phyloP scores from a whole-genome alignment of 2,329 filamentous ascomycete species.

The Thielaviopsis ethacetica region DNA sequence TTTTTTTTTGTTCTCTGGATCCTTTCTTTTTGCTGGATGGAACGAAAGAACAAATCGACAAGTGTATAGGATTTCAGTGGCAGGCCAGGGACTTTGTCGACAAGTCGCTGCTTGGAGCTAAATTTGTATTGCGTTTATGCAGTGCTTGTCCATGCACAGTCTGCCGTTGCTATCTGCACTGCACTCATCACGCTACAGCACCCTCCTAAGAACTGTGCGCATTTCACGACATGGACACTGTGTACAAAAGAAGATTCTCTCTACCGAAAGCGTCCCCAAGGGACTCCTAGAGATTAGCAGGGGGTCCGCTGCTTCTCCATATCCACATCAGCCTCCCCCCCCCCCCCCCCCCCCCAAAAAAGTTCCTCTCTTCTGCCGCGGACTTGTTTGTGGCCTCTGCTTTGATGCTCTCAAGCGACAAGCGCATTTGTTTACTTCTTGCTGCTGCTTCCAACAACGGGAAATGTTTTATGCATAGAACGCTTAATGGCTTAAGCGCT shows the following conservation, averaged over 20 bases:
- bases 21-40: too few relatives aligned
- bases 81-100: not conserved
- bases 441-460: too few relatives aligned
- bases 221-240: not conserved
- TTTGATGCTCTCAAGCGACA: not conserved
- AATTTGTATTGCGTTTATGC: not conserved
- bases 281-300: not conserved
- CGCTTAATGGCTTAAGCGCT: not conserved
- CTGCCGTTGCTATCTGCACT: not conserved
- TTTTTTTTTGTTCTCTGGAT: too few relatives aligned
- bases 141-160: not conserved
- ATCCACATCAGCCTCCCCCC: not conserved
- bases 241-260: not conserved
- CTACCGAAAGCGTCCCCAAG: not conserved
- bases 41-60: not conserved
- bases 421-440: not conserved
- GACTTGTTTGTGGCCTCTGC: not conserved
- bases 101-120: not conserved
- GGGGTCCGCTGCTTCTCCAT: not conserved
- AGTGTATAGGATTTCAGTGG: not conserved
- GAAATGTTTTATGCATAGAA: not conserved
- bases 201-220: not conserved
- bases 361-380: too few relatives aligned
- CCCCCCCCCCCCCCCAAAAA: too few relatives aligned
- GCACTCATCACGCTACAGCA: not conserved